Percentiles rank a stretch among this genome's conserved stretches.
Evolutionary conservation across 2,329 filamentous ascomycete species (phyloP).

Genomic region (Whalleya microplaca): DNA sequence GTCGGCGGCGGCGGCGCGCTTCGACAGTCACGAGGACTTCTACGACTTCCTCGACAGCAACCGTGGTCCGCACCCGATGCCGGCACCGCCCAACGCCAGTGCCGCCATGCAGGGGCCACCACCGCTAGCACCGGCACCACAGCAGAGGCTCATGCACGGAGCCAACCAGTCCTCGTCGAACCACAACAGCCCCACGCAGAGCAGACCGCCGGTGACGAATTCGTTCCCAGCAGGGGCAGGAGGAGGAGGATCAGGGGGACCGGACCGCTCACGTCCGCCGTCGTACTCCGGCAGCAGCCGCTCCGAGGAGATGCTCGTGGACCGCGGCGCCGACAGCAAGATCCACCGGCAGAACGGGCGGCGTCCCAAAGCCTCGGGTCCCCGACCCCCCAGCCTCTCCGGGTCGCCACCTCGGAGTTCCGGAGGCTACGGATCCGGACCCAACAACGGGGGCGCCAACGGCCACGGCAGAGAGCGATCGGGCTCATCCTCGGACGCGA

Average conservation of each 20-base stretch:
- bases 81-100: slow-evolving; percentile 14
- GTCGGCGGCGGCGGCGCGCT: slow-evolving; percentile 29
- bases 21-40: slow-evolving; percentile 38
- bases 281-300: slow-evolving; percentile 38
- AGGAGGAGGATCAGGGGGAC: neutral
- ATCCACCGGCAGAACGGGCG: slow-evolving; percentile 34
- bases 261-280: slow-evolving; percentile 28
- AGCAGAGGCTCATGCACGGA: too few species aligned
- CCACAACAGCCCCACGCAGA: slow-evolving; percentile 26
- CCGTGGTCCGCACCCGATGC: slow-evolving; percentile 21
- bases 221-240: slow-evolving; percentile 28
- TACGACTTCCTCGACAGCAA: slow-evolving; percentile 39
- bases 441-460: neutral
- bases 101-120: slow-evolving; percentile 18
- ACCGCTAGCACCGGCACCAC: slow-evolving; percentile 19
- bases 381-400: slow-evolving; percentile 27
- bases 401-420: slow-evolving; percentile 31
- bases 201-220: slow-evolving; percentile 36
- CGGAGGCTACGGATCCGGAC: slow-evolving; percentile 18
- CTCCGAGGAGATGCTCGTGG: slow-evolving; percentile 38
- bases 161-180: too few species aligned
- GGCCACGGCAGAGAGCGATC: neutral
- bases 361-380: slow-evolving; percentile 18
- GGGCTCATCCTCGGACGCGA: neutral
- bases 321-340: slow-evolving; percentile 22